Conservation (phyloP, 1,284 basidiomycete genomes). For the Moniliella sp. region DNA sequence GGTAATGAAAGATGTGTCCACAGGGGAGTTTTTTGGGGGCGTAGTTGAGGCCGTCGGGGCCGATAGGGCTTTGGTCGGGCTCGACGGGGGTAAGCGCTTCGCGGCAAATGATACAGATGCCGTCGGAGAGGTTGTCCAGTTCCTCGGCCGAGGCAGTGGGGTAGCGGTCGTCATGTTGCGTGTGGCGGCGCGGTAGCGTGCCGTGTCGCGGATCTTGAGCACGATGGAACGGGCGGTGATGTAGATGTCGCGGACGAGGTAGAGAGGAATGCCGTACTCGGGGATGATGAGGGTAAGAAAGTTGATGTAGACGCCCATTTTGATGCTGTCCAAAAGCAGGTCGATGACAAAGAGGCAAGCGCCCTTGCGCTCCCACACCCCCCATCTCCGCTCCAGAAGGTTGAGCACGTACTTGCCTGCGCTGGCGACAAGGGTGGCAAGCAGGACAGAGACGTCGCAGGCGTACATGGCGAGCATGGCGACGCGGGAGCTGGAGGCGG, state of each 20-base stretch:
- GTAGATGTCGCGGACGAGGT: constrained; percentile 88
- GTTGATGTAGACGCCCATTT: constrained; percentile 63
- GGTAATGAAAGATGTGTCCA: constrained; percentile 93
- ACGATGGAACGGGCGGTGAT: constrained; percentile 77
- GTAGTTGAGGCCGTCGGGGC: constrained; percentile 42
- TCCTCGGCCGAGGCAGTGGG: constrained; percentile 78
- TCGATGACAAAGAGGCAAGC: constrained; percentile 92
- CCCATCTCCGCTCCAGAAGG: constrained; percentile 43
- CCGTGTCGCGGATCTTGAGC: constrained; percentile 57
- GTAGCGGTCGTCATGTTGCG: constrained; percentile 85
- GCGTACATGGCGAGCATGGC: constrained; percentile 70
- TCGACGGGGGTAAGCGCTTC: constrained; percentile 85
- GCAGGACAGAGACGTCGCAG: constrained; percentile 55
- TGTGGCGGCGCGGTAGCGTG: constrained; percentile 78
- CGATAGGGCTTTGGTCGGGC: too few species aligned
- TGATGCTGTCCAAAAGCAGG: constrained; percentile 80
- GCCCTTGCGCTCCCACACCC: constrained; percentile 77
- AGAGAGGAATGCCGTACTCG: constrained; percentile 82
- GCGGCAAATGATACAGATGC: constrained; percentile 92
- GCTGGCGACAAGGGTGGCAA: constrained; percentile 56
- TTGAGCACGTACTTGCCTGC: constrained; percentile 69
- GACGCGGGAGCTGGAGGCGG: constrained; percentile 34
- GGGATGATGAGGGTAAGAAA: constrained; percentile 70
- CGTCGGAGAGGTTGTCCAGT: constrained; percentile 53
- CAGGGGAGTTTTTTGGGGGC: constrained; percentile 89